phyloP scores from a whole-genome alignment of 1,139 yeast species.

The Suhomyces guaymorum region DNA sequence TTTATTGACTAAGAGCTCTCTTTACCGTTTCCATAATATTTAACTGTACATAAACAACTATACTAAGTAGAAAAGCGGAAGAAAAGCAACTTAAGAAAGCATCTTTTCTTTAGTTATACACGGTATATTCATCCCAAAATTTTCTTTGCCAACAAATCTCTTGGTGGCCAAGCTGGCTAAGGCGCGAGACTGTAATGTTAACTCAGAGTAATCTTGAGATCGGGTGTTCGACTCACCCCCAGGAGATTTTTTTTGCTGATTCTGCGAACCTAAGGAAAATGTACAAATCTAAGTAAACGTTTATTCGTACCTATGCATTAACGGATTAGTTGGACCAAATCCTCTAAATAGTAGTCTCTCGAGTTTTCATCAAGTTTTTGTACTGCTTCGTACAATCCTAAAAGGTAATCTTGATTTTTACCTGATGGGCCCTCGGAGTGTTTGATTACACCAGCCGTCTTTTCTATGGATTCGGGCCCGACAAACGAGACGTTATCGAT shows the following conservation, averaged over 20 bases:
- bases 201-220: conserved; percentile 65
- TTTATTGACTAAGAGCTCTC: too few relatives aligned
- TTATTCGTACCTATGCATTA: conserved; percentile 12
- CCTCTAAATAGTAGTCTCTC: conserved; percentile 41
- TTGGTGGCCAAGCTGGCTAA: conserved; percentile 79
- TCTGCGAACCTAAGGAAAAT: too few relatives aligned
- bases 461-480: conserved; percentile 67
- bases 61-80: too few relatives aligned
- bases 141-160: conserved; percentile 35
- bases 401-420: conserved; percentile 68
- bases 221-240: conserved; percentile 88
- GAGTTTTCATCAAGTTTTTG: conserved; percentile 44
- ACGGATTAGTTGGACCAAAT: conserved; percentile 21
- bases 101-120: too few relatives aligned
- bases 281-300: conserved; percentile 7
- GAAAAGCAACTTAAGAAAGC: too few relatives aligned
- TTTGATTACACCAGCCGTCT: conserved; percentile 63
- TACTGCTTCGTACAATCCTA: conserved; percentile 54
- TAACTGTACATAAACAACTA: too few relatives aligned
- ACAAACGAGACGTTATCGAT: conserved; percentile 77
- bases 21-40: too few relatives aligned
- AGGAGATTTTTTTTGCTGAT: conserved; percentile 54
- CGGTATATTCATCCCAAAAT: not conserved
- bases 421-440: conserved; percentile 78
- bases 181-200: conserved; percentile 76